These are phyloP conservation scores for Trichoderma virens DNA, from an alignment of 495 filamentous ascomycete species.

Conservation along the genomic window DNA sequence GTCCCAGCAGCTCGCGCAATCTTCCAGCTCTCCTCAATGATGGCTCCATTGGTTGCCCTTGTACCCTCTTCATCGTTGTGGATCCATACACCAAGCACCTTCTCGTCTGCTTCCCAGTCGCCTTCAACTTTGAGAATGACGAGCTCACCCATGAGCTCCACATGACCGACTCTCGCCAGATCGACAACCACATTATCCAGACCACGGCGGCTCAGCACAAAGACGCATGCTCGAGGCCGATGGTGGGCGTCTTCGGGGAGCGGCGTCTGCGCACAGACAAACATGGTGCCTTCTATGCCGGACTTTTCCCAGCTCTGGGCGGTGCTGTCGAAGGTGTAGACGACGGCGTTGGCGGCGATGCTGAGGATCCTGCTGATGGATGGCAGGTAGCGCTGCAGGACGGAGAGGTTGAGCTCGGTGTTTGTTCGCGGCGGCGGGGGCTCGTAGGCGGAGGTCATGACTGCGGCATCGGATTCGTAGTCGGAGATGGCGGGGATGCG, in stretches of 20 bases:
- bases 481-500: conserved; percentile 44
- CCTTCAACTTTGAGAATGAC: conserved; percentile 36
- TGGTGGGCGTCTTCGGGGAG: conserved; percentile 21
- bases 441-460: conserved; percentile 20
- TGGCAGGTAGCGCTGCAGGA: conserved; percentile 69
- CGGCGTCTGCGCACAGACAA: conserved; percentile 58
- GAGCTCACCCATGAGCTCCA: conserved; percentile 34
- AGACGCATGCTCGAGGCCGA: conserved; percentile 28
- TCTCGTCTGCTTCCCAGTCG: conserved; percentile 25
- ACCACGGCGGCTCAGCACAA: conserved; percentile 40
- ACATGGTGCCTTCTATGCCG: conserved; percentile 71
- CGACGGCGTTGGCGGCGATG: conserved; percentile 68
- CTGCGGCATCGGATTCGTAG: conserved; percentile 51
- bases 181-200: conserved; percentile 37
- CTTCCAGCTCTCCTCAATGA: conserved; percentile 33
- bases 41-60: conserved; percentile 24
- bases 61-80: conserved; percentile 38
- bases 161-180: conserved; percentile 28
- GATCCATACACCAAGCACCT: conserved; percentile 38
- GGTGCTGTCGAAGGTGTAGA: conserved; percentile 64
- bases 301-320: conserved; percentile 66
- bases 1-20: conserved; percentile 21
- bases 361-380: conserved; percentile 57
- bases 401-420: conserved; percentile 72
- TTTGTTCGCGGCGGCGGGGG: conserved; percentile 53